Evolutionary conservation across 1,139 yeast species (phyloP), one percentile per base, ranked within the genome.

Genomic region (Geotrichum restrictum): DNA sequence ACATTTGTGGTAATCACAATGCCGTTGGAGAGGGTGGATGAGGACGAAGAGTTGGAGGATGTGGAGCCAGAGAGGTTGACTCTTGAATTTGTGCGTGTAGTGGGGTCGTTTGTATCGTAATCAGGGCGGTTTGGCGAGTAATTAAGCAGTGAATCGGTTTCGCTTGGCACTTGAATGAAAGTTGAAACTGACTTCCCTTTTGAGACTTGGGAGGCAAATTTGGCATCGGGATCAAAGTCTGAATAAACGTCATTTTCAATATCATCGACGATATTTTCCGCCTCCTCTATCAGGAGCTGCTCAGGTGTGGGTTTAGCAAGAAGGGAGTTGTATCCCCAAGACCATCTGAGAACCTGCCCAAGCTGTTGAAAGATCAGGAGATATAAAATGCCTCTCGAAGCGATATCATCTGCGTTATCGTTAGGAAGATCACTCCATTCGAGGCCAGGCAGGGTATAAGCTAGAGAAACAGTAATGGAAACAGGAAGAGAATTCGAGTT

Each of bases 311-410:
- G 74, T 61, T 73, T 80, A 48, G 83, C 77, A 56, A 87, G 72
- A 56, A 87, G 72, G 24, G 81, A 83, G 65, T 87, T 85, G 69
- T 81, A 86, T n/a, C 95, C 95, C 94, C 95, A 87, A 2, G 93
- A 84, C 95, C 95, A 87, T 57, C 95, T 74, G 55, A 87, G 73
- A 62, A 86, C 78, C 70, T 86, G 95, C 38, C 95, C 95, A 64
- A 87, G 75, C 66, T 87, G 95, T 71, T 87, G 95, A 69, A 87
- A 87, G 48, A 87, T 83, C 55, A 87, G 72, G 60, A 87, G 73
- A 67, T 87, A 87, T 52, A 87, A 73, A 50, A 87, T 82, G 44
- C 95, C 95, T 57, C 95, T 75, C 3, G 88, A 81, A 0, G 94
- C 94, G 48, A 87, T 83, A 60, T 80, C 80, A 60, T 85, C 93